A percentile compares a stretch with the other conserved stretches of the same genome.
These are phyloP conservation scores for Acanthamoeba royreba DNA, from an alignment of 208 protist species.

Conservation along the genomic window DNA sequence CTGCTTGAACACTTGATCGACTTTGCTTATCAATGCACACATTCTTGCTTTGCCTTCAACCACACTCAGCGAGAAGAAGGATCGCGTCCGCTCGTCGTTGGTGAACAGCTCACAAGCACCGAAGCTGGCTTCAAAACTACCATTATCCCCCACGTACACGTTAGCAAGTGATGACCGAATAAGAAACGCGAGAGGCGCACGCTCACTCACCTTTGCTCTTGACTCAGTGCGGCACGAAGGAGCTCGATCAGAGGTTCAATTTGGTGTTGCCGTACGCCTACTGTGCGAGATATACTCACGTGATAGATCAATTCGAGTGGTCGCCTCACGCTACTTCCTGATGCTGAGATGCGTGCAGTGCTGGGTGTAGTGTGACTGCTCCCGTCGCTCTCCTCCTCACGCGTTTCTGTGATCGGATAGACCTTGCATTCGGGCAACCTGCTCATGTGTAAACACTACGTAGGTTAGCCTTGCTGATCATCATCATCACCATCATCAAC, in stretches of 20 bases:
- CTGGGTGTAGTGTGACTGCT: no score
- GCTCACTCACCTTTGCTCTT: background rate
- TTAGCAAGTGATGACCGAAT: background rate
- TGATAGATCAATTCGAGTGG: conserved; percentile 1
- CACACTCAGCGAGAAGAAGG: background rate
- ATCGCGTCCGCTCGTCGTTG: conserved; percentile 27
- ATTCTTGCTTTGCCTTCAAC: background rate
- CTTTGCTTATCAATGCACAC: background rate
- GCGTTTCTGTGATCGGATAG: background rate
- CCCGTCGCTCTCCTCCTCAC: background rate
- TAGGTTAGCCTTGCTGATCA: no score
- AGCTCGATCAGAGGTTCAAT: background rate
- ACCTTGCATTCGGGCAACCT: background rate
- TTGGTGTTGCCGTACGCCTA: conserved; percentile 12
- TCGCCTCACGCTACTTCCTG: background rate
- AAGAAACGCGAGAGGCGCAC: background rate
- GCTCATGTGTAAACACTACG: no score
- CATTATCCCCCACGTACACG: no score
- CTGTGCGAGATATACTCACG: background rate
- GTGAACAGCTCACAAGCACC: background rate
- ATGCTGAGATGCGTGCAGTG: no score
- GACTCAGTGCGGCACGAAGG: background rate
- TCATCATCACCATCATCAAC: no score
- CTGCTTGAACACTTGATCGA: conserved; percentile 6
- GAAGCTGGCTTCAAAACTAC: background rate